These are phyloP conservation scores for Ophiostoma piceae DNA, from an alignment of 2,329 filamentous ascomycete genomes.

Conservation along the genomic window DNA sequence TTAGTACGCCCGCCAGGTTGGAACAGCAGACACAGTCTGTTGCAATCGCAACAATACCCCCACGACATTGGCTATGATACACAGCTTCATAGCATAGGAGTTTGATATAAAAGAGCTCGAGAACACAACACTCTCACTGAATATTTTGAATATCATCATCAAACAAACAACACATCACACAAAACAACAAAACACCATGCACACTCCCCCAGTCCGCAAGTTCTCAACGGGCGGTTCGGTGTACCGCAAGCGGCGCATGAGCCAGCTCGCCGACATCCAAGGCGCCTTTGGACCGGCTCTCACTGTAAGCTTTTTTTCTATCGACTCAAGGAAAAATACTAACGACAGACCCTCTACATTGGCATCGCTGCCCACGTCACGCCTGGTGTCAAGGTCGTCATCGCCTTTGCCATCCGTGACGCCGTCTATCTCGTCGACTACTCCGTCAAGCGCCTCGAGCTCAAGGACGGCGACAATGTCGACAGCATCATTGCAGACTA, in stretches of 20 bases:
- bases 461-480: conserved; percentile 39
- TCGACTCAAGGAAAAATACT: not conserved
- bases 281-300: conserved; percentile 41
- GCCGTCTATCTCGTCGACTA: conserved; percentile 71
- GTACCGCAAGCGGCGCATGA: conserved; percentile 46
- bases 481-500: conserved; percentile 53
- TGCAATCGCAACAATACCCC: not conserved
- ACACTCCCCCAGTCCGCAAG: conserved; percentile 32
- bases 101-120: too few species aligned
- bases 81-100: too few species aligned
- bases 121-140: too few species aligned
- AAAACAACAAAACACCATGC: conserved; percentile 12
- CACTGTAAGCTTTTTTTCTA: conserved; percentile 37
- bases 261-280: conserved; percentile 40
- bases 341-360: conserved; percentile 50
- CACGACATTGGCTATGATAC: not conserved
- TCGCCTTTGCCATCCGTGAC: conserved; percentile 68
- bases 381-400: conserved; percentile 48
- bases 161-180: not conserved
- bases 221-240: conserved; percentile 43
- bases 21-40: not conserved
- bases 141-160: not conserved
- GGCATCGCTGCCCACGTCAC: conserved; percentile 55
- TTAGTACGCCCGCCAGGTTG: not conserved
- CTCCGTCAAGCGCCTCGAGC: conserved; percentile 53